These are phyloP conservation scores for Ceriops zippeliana DNA, from an alignment of 345 rosid genomes.

Conservation along the genomic window DNA sequence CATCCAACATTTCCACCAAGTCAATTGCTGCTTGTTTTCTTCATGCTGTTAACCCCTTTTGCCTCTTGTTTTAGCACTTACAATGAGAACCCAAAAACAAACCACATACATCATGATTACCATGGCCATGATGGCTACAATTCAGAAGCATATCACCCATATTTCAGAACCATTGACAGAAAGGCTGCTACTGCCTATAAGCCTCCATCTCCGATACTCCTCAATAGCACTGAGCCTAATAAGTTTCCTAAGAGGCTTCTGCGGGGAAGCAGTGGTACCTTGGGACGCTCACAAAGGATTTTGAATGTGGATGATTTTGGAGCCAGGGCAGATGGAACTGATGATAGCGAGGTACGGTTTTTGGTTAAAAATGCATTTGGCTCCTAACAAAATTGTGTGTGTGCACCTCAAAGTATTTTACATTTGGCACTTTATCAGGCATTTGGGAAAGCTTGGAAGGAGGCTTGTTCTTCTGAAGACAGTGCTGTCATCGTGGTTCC, in stretches of 20 bases:
- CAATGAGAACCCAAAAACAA: slow-evolving; percentile 5
- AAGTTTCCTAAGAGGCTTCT: too few relatives aligned
- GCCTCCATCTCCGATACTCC: neutral
- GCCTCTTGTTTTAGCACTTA: slow-evolving; percentile 18
- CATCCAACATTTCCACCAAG: slow-evolving; percentile 12
- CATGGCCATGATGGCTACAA: neutral
- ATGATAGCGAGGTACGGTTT: slow-evolving; percentile 29
- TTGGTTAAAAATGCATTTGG: neutral
- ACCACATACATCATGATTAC: neutral
- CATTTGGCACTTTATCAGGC: slow-evolving; percentile 30
- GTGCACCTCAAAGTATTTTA: neutral
- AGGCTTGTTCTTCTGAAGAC: slow-evolving; percentile 47
- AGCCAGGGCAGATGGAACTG: slow-evolving; percentile 37
- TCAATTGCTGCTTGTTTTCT: slow-evolving; percentile 3
- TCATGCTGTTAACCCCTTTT: slow-evolving; percentile 11
- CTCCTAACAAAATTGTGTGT: slow-evolving; percentile 2
- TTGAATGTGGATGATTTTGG: slow-evolving; percentile 41
- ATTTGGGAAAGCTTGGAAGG: slow-evolving; percentile 36
- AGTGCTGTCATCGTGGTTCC: slow-evolving; percentile 49
- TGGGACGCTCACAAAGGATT: slow-evolving; percentile 19
- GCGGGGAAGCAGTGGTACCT: neutral
- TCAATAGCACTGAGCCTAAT: neutral
- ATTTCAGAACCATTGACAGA: neutral
- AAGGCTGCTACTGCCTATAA: neutral
- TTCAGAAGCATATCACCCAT: neutral